Evolutionary conservation across 2,329 filamentous ascomycete species (phyloP).

Genomic region (Nemania abortiva): DNA sequence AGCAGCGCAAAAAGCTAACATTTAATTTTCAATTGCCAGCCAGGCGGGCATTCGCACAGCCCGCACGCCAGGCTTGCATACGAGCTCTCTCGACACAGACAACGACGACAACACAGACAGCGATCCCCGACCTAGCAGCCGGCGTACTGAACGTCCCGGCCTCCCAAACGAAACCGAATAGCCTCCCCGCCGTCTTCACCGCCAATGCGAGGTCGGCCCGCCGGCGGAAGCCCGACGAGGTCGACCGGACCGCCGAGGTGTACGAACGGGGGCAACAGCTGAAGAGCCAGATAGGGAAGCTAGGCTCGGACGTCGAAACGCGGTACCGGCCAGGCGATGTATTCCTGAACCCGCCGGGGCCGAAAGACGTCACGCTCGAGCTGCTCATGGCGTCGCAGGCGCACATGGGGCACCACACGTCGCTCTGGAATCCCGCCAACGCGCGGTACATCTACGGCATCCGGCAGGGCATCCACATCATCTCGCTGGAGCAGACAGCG

Average conservation of each 20-base stretch:
- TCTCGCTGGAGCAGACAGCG: slow-evolving; percentile 88
- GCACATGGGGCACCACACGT: slow-evolving; percentile 90
- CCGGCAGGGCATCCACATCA: slow-evolving; percentile 89
- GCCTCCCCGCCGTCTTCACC: slow-evolving; percentile 46
- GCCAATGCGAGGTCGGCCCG: slow-evolving; percentile 39
- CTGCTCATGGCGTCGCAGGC: slow-evolving; percentile 87
- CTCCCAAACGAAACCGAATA: slow-evolving; percentile 15
- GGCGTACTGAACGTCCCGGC: slow-evolving; percentile 39
- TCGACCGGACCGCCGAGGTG: slow-evolving; percentile 53
- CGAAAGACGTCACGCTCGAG: slow-evolving; percentile 88
- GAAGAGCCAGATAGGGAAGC: slow-evolving; percentile 58
- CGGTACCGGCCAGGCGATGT: slow-evolving; percentile 76
- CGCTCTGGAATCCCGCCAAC: slow-evolving; percentile 94
- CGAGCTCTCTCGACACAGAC: slow-evolving; percentile 57
- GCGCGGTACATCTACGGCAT: slow-evolving; percentile 94
- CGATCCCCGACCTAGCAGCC: slow-evolving; percentile 44
- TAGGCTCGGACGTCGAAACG: slow-evolving; percentile 63
- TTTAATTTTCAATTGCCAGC: slow-evolving; percentile 55
- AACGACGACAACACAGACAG: slow-evolving; percentile 40
- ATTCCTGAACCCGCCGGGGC: slow-evolving; percentile 77
- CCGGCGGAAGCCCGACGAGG: slow-evolving; percentile 40
- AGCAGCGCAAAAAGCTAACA: slow-evolving; percentile 26
- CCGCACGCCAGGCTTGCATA: slow-evolving; percentile 54
- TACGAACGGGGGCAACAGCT: slow-evolving; percentile 56
- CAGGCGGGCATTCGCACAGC: slow-evolving; percentile 64